Evolutionary conservation across 345 rosid genomes (phyloP).

Genomic region (Reutealis trisperma): DNA sequence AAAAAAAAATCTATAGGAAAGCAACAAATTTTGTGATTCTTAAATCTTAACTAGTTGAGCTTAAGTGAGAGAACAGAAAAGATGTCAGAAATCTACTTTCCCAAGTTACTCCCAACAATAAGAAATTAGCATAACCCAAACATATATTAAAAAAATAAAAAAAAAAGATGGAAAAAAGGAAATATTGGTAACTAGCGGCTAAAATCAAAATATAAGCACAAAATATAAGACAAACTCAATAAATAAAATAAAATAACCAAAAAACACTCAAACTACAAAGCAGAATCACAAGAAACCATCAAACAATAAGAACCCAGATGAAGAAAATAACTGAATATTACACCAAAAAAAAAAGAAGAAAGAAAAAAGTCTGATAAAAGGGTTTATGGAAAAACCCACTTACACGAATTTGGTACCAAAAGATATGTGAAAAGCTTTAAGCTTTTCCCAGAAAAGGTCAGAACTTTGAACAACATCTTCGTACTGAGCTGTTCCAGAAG

Average conservation of each 20-base stretch:
- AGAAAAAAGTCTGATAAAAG: background rate
- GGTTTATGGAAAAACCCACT: slow-evolving; percentile 17
- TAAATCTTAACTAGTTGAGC: background rate
- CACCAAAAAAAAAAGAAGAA: background rate
- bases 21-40: background rate
- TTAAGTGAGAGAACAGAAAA: background rate
- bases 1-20: background rate
- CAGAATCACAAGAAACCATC: background rate
- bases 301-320: background rate
- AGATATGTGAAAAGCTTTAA: slow-evolving; percentile 51
- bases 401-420: slow-evolving; percentile 58
- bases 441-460: slow-evolving; percentile 73
- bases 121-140: background rate
- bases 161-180: background rate
- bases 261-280: background rate
- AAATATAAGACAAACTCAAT: background rate
- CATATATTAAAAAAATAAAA: background rate
- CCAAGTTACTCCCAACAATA: background rate
- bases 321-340: background rate
- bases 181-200: background rate
- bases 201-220: background rate
- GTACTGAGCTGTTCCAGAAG: slow-evolving; percentile 49
- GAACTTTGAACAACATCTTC: slow-evolving; percentile 64
- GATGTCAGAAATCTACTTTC: background rate
- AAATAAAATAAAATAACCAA: background rate